Conservation (phyloP, 176 grass and related monocot genomes). For the Dactylis glomerata region DNA sequence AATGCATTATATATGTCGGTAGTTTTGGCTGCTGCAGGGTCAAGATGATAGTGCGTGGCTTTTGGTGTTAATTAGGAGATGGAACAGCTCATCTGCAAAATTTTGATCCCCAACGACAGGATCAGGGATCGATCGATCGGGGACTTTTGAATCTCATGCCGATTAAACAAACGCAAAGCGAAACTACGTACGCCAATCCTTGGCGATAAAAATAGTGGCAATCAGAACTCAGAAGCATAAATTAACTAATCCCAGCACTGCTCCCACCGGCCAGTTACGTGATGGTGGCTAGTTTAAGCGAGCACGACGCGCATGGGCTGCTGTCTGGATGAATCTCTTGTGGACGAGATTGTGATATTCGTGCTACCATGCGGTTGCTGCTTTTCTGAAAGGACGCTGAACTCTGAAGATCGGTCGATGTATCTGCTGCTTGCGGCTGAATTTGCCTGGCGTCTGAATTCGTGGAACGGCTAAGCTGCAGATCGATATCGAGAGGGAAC, state of each 20-base stretch:
- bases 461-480: not conserved
- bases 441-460: conserved; percentile 14
- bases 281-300: conserved; percentile 13
- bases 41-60: conserved; percentile 41
- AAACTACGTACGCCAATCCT: conserved; percentile 1
- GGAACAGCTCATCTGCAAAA: conserved; percentile 43
- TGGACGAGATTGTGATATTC: not conserved
- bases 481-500: conserved; percentile 1
- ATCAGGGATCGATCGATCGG: conserved; percentile 14
- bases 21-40: conserved; percentile 22
- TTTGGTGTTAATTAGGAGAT: conserved; percentile 27
- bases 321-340: not conserved
- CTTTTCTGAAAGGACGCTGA: not conserved
- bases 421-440: not conserved
- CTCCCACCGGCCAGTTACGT: conserved; percentile 36
- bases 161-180: conserved; percentile 38
- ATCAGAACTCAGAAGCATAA: conserved; percentile 1
- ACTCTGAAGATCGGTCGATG: not conserved
- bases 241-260: conserved; percentile 27
- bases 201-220: not conserved
- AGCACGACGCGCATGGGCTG: conserved; percentile 11
- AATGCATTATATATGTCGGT: conserved; percentile 21
- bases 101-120: conserved; percentile 4
- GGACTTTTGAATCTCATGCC: conserved; percentile 31
- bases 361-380: not conserved